Evolutionary conservation across 2,329 filamentous ascomycete species (phyloP).

Genomic region (Pleomassaria siparia): DNA sequence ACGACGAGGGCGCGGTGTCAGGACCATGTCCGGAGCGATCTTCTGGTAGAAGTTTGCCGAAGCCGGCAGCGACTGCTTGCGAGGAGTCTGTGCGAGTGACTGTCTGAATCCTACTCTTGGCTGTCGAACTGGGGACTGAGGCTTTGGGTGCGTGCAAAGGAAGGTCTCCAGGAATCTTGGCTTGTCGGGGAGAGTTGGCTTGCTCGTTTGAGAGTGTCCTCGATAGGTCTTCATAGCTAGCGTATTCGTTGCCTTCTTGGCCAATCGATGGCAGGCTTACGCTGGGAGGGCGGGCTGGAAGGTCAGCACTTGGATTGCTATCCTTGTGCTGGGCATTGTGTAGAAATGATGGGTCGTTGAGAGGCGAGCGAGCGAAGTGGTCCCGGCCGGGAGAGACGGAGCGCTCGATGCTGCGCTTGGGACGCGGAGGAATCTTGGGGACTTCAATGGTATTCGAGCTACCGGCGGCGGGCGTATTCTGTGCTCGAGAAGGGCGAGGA

Average conservation of each 20-base stretch:
- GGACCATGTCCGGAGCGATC: constrained; percentile 24
- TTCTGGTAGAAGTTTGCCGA: constrained; percentile 60
- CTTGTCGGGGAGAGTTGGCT: constrained; percentile 64
- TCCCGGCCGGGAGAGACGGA: constrained; percentile 76
- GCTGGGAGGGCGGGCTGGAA: constrained; percentile 67
- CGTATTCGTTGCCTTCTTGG: constrained; percentile 89
- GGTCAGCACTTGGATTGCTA: constrained; percentile 39
- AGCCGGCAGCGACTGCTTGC: constrained; percentile 78
- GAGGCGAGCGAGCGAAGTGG: constrained; percentile 80
- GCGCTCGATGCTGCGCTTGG: constrained; percentile 67
- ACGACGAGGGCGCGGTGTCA: constrained; percentile 37
- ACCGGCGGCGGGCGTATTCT: constrained; percentile 47
- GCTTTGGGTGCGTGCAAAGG: constrained; percentile 89
- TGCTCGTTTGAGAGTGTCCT: constrained; percentile 36
- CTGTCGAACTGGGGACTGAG: constrained; percentile 76
- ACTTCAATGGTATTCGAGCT: constrained; percentile 52
- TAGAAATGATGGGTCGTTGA: constrained; percentile 69
- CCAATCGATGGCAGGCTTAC: constrained; percentile 83
- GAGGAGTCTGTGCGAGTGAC: constrained; percentile 93
- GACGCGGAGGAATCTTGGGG: constrained; percentile 79
- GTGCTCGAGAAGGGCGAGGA: constrained; percentile 61
- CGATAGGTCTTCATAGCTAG: constrained; percentile 55
- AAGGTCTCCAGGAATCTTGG: constrained; percentile 75
- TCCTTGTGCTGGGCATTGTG: constrained; percentile 39
- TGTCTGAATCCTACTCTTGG: constrained; percentile 77